A percentile compares a stretch with the other conserved stretches of the same genome.
phyloP scores from a whole-genome alignment of 148 eudicot genomes.

The Camellia granthamiana region DNA sequence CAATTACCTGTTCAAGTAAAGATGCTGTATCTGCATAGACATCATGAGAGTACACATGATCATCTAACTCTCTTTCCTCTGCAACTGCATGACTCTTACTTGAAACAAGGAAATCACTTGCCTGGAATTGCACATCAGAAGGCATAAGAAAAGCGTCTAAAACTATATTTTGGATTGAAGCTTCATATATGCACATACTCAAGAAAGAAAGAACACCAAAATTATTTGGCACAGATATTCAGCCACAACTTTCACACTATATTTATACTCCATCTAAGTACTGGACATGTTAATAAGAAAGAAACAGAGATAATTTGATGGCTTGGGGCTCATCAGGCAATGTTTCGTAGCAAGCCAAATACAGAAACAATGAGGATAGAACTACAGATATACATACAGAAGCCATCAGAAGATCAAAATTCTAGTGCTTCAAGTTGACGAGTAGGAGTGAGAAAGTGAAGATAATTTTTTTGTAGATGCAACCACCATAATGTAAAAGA shows the following conservation, averaged over 20 bases:
- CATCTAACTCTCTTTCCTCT: slow-evolving; percentile 78
- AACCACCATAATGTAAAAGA: no score
- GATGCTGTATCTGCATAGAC: slow-evolving; percentile 68
- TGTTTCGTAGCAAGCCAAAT: neutral
- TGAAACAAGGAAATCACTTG: slow-evolving; percentile 80
- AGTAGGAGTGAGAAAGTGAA: neutral
- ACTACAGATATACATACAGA: slow-evolving; percentile 8
- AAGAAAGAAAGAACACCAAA: neutral
- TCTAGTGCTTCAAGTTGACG: neutral
- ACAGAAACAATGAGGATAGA: neutral
- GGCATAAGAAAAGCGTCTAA: slow-evolving; percentile 15
- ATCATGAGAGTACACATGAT: slow-evolving; percentile 59
- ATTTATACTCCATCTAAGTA: neutral
- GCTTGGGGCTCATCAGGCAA: slow-evolving; percentile 3
- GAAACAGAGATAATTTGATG: neutral
- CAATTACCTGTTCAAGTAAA: slow-evolving; percentile 76
- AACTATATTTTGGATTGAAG: slow-evolving; percentile 3
- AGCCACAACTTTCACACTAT: neutral
- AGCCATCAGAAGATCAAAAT: neutral
- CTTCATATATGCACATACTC: neutral
- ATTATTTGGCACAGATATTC: neutral
- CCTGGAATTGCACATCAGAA: slow-evolving; percentile 45
- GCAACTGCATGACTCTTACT: slow-evolving; percentile 51
- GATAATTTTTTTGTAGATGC: neutral
- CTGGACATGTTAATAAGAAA: neutral